phyloP scores from a whole-genome alignment of 805 yeast species.

The Starmerella powellii region DNA sequence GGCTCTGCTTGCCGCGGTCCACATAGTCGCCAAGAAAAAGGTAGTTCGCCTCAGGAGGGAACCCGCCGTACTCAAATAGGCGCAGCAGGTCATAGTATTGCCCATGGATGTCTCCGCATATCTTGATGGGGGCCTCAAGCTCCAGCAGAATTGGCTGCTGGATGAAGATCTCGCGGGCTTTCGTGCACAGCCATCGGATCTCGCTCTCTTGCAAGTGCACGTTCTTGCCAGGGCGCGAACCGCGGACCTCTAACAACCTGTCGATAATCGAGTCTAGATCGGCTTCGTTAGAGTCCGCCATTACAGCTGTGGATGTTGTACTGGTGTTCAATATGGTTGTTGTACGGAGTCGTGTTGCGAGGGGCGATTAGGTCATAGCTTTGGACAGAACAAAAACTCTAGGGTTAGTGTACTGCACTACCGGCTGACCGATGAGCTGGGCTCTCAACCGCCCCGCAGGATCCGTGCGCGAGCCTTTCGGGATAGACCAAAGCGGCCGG shows the following conservation, averaged over 20 bases:
- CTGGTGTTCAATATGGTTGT: neutral
- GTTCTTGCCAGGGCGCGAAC: constrained; percentile 95
- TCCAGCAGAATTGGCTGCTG: constrained; percentile 94
- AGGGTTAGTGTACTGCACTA: neutral
- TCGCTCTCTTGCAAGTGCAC: constrained; percentile 89
- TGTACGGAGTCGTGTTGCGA: constrained; percentile 11
- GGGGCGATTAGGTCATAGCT: constrained; percentile 16
- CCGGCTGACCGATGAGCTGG: too few relatives aligned
- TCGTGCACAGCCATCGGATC: constrained; percentile 88
- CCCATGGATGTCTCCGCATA: constrained; percentile 96
- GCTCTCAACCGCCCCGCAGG: too few relatives aligned
- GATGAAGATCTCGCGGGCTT: constrained; percentile 94
- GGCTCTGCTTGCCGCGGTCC: constrained; percentile 95
- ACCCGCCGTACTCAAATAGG: constrained; percentile 94
- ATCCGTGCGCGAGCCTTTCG: too few relatives aligned
- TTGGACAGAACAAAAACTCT: neutral
- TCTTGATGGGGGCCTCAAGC: constrained; percentile 90
- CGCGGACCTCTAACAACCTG: constrained; percentile 92
- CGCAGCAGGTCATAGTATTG: constrained; percentile 93
- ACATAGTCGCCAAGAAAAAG: constrained; percentile 93
- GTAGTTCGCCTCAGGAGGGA: constrained; percentile 97
- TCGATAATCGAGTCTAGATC: constrained; percentile 96
- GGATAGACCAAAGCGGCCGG: too few relatives aligned
- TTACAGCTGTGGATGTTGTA: constrained; percentile 9
- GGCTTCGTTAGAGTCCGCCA: constrained; percentile 51